A percentile compares a stretch with the other conserved stretches of the same genome.
Conservation (phyloP, 2,329 filamentous ascomycete genomes). For the Cladobotryum mycophilum region DNA sequence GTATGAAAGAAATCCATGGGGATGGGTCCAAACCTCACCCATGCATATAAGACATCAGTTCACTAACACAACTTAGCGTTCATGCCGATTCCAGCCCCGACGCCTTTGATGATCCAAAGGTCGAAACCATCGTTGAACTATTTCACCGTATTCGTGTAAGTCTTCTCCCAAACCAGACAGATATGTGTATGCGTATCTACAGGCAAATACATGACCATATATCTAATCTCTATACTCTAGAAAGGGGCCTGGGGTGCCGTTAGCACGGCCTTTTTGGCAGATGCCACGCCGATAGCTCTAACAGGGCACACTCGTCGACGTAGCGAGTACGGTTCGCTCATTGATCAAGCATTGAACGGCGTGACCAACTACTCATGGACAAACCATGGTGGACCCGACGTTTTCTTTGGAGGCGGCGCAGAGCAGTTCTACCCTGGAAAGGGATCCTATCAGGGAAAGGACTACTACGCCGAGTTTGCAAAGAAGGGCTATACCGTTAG, state of each 20-base stretch:
- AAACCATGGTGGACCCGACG: constrained; percentile 65
- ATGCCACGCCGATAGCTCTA: constrained; percentile 74
- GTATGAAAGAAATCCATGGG: constrained; percentile 22
- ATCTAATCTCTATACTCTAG: constrained; percentile 16
- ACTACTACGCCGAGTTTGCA: constrained; percentile 74
- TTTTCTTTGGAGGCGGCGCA: constrained; percentile 75
- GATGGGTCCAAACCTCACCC: too few species aligned
- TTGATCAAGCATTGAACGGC: constrained; percentile 71
- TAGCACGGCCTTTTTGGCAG: constrained; percentile 73
- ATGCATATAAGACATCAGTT: background rate
- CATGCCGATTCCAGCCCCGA: constrained; percentile 71
- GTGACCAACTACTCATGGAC: constrained; percentile 79
- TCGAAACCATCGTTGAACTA: constrained; percentile 76
- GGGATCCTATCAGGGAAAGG: constrained; percentile 59
- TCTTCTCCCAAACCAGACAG: constrained; percentile 12
- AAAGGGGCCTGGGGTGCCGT: constrained; percentile 59
- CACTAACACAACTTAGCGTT: constrained; percentile 35
- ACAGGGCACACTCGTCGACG: constrained; percentile 67
- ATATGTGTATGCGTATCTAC: background rate
- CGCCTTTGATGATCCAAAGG: constrained; percentile 75
- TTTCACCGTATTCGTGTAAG: constrained; percentile 63
- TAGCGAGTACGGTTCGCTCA: constrained; percentile 61
- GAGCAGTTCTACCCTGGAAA: constrained; percentile 69
- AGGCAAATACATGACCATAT: too few species aligned
- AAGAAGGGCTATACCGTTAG: constrained; percentile 67